Base-by-base conservation (phyloP, 148 eudicot species). In the Spergularia bocconei region DNA sequence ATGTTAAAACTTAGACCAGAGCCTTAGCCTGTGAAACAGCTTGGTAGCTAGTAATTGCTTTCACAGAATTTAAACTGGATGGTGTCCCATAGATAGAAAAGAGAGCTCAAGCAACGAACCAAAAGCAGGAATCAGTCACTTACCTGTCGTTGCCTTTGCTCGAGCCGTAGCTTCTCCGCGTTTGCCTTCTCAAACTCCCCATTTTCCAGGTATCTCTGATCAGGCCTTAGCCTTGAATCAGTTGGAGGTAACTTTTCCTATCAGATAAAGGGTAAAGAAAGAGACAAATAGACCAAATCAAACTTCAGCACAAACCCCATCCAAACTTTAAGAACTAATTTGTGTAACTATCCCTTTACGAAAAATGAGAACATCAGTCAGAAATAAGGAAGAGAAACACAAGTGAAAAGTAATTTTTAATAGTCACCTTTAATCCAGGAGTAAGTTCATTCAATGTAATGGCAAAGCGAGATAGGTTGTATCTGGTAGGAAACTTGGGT, bases 111-210 rank as follows among this genome's bases (percentile, higher is more conserved):
- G 2, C 38, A 44, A 48, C 7, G 13, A 64, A 55, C 11, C 13
- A 17, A 29, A 29, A 38, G 25, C 57, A 68, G 53, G 16, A 25
- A 23, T 51, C 6, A 53, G 20, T 1, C 44, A 29, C 36, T 66
- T 81, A 88, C 98, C 98, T 93, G 98, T 54, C 98, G 89, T 75
- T 93, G 98, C 72, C 93, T 80, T 84, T 93, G 97, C 88, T 93
- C 98, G 6, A 93, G 81, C 20, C 98, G 84, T 76, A 93, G 77
- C 79, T 93, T 93, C 82, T 93, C 98, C 5, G 91, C 83, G 79
- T 93, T 93, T n/a, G 97, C 98, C 88, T 78, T 88, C 70, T 91
- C 97, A 77, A 82, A 91, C 76, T 91, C 91, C 61, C 98, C 98
- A 41, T 91, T 93, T 79, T 91, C 98, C 50, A 93, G 76, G 83